phyloP scores from a whole-genome alignment of 139 green algal species.

The Chloropicon primus region DNA sequence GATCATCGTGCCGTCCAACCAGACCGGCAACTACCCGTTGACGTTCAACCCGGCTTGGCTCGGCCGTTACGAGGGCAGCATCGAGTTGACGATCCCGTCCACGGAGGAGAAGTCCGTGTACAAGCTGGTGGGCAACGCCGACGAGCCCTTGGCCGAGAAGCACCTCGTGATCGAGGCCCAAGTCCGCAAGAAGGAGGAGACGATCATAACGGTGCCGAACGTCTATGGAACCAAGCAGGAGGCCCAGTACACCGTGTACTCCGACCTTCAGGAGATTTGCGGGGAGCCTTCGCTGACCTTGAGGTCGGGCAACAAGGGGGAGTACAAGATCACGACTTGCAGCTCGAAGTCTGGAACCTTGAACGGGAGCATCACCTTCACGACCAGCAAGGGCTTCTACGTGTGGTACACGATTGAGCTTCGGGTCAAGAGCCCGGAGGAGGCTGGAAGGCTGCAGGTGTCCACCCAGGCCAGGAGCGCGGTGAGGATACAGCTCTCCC shows the following conservation, averaged over 20 bases:
- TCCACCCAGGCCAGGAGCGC: constrained; percentile 25
- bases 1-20: constrained; percentile 28
- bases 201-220: constrained; percentile 42
- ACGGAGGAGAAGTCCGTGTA: constrained; percentile 40
- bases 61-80: constrained; percentile 28
- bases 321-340: constrained; percentile 23
- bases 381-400: constrained; percentile 36
- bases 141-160: constrained; percentile 46
- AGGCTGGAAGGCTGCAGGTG: constrained; percentile 35
- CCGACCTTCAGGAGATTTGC: constrained; percentile 35
- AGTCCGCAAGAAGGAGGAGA: constrained; percentile 16
- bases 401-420: constrained; percentile 52
- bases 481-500: constrained; percentile 15
- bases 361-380: constrained; percentile 44
- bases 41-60: constrained; percentile 36
- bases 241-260: constrained; percentile 30
- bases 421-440: constrained; percentile 29
- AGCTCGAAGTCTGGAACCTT: constrained; percentile 24
- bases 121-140: constrained; percentile 30
- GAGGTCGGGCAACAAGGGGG: constrained; percentile 6
- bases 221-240: constrained; percentile 16
- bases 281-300: constrained; percentile 21
- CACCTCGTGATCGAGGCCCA: constrained; percentile 42
- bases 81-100: constrained; percentile 42
- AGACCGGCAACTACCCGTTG: constrained; percentile 36